These are phyloP conservation scores for Sistotremastrum niveocremeum DNA, from an alignment of 768 basidiomycete genomes.

Conservation along the genomic window DNA sequence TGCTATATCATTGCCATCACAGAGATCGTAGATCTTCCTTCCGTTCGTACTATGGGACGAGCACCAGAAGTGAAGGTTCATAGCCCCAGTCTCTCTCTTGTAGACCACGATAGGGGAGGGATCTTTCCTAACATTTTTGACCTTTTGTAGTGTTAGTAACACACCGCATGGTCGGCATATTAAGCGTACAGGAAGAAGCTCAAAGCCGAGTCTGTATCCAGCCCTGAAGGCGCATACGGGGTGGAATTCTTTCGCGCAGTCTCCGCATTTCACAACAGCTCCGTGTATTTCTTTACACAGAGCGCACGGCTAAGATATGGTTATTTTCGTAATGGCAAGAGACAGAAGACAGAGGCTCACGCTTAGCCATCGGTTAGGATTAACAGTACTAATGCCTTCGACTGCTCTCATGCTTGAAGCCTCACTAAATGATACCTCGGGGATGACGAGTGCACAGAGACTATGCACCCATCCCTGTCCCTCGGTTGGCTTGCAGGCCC, in stretches of 20 bases:
- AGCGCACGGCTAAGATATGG: slow-evolving; percentile 40
- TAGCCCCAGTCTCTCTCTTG: slow-evolving; percentile 64
- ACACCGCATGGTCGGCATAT: too few species aligned
- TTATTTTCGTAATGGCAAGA: neutral
- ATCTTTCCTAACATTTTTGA: slow-evolving; percentile 66
- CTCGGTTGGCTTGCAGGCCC: slow-evolving; percentile 82
- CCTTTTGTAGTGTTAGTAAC: slow-evolving; percentile 25
- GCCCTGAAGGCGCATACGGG: slow-evolving; percentile 81
- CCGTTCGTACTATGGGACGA: slow-evolving; percentile 52
- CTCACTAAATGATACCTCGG: slow-evolving; percentile 76
- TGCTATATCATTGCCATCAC: slow-evolving; percentile 70
- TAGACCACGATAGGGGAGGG: slow-evolving; percentile 53
- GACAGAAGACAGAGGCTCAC: slow-evolving; percentile 27
- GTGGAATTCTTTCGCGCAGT: slow-evolving; percentile 74
- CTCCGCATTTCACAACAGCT: slow-evolving; percentile 71
- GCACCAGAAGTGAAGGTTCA: slow-evolving; percentile 68
- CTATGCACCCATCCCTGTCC: slow-evolving; percentile 89
- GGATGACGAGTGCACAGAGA: slow-evolving; percentile 77
- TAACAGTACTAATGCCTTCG: slow-evolving; percentile 72
- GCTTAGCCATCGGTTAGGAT: slow-evolving; percentile 55
- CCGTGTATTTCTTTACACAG: slow-evolving; percentile 64
- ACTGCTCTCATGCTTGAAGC: slow-evolving; percentile 58
- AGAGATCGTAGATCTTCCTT: slow-evolving; percentile 66
- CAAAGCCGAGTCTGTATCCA: slow-evolving; percentile 82
- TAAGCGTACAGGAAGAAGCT: slow-evolving; percentile 62